Evolutionary conservation across 176 grass and related monocot species (phyloP).

Genomic region (Oryza meyeriana): DNA sequence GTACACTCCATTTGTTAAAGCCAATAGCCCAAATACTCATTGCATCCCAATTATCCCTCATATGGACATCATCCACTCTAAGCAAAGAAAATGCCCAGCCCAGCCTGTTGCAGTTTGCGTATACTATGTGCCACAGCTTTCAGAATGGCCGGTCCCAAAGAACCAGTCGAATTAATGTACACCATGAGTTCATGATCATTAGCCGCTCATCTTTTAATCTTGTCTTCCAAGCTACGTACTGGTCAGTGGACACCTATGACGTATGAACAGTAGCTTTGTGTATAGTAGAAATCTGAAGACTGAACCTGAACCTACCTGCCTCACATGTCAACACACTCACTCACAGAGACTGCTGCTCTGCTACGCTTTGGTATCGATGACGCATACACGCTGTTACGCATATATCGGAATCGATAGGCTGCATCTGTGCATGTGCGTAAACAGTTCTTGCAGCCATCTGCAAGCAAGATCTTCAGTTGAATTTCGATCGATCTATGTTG

Average conservation of each 20-base stretch:
- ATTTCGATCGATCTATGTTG: not conserved
- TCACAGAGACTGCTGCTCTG: not conserved
- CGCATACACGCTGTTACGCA: not conserved
- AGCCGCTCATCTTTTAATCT: slow-evolving; percentile 22
- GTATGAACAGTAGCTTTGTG: not conserved
- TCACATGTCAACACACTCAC: not conserved
- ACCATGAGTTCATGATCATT: slow-evolving; percentile 13
- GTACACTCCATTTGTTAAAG: not conserved
- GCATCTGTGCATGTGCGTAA: not conserved
- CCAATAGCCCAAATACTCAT: not conserved
- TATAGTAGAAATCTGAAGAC: not conserved
- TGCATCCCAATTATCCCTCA: not conserved
- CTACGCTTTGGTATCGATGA: not conserved
- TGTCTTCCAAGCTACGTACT: slow-evolving; percentile 48
- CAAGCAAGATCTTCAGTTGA: not conserved
- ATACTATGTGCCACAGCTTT: not conserved
- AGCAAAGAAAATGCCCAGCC: not conserved
- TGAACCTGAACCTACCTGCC: not conserved
- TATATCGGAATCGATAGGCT: not conserved
- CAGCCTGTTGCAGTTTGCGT: not conserved
- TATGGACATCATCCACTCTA: not conserved
- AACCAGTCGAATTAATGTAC: not conserved
- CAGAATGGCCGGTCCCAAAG: slow-evolving; percentile 14
- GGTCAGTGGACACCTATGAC: not conserved
- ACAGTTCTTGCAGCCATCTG: not conserved